phyloP scores from a whole-genome alignment of 352 stramenopile genomes.

The Hyaloperonospora brassicae region DNA sequence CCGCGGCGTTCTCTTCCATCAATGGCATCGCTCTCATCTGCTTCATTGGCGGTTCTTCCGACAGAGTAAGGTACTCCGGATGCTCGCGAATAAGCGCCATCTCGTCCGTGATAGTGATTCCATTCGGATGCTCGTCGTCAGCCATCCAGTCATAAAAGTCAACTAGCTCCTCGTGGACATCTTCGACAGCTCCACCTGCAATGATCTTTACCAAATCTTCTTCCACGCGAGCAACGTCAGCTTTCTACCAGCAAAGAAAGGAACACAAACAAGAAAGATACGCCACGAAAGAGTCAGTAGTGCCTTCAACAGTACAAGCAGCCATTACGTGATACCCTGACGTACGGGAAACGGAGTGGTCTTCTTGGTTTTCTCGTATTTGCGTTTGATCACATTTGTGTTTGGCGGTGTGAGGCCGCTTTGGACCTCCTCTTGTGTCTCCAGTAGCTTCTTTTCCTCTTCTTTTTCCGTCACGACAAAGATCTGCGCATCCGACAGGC shows the following conservation, averaged over 20 bases:
- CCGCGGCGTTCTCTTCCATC: conserved; percentile 14
- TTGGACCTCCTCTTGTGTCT: conserved; percentile 55
- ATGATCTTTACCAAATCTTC: conserved; percentile 82
- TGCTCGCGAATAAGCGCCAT: conserved; percentile 78
- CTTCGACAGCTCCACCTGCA: conserved; percentile 55
- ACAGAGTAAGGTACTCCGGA: conserved; percentile 67
- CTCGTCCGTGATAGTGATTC: conserved; percentile 68
- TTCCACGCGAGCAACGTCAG: conserved; percentile 73
- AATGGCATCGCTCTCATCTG: conserved; percentile 26
- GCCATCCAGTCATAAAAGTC: conserved; percentile 86
- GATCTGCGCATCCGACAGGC: conserved; percentile 36
- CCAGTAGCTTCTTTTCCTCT: conserved; percentile 55
- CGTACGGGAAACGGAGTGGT: conserved; percentile 72
- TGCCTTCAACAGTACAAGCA: no score
- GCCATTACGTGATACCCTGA: background rate
- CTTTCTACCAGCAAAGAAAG: conserved; percentile 42
- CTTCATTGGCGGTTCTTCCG: conserved; percentile 40
- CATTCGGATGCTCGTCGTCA: conserved; percentile 62
- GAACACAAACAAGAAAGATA: background rate
- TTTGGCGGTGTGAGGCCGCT: conserved; percentile 78
- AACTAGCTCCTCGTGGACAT: conserved; percentile 80
- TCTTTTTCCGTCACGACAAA: conserved; percentile 78
- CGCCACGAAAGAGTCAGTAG: background rate
- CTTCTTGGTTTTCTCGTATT: conserved; percentile 82
- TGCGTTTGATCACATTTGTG: conserved; percentile 83